Evolutionary conservation across 495 filamentous ascomycete genomes (phyloP).

Genomic region (Neurospora sp.): DNA sequence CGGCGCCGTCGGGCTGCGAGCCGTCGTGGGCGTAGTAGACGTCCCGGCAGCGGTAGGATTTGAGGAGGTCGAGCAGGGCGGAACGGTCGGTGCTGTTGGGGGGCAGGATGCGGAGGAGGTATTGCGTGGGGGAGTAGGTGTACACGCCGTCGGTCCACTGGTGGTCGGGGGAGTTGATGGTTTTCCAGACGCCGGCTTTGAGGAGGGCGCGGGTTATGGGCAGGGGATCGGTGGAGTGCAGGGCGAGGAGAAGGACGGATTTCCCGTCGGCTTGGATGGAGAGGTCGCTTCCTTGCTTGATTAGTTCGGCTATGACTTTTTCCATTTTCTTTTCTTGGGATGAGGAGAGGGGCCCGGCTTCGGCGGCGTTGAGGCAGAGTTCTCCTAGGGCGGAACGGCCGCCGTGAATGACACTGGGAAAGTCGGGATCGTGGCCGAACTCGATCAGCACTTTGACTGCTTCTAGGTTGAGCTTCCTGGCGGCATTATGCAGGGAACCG

Average conservation of each 20-base stretch:
- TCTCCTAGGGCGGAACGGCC: constrained; percentile 40
- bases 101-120: constrained; percentile 24
- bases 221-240: constrained; percentile 33
- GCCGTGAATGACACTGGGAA: constrained; percentile 36
- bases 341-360: constrained; percentile 24
- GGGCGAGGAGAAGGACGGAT: constrained; percentile 33
- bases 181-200: constrained; percentile 36
- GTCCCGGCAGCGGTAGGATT: constrained; percentile 32
- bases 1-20: constrained; percentile 32
- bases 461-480: constrained; percentile 33
- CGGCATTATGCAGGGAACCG: constrained; percentile 40
- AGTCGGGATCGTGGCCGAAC: constrained; percentile 37
- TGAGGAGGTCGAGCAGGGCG: constrained; percentile 30
- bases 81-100: constrained; percentile 20
- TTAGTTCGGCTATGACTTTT: constrained; percentile 33
- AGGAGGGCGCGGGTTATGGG: constrained; percentile 33
- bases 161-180: constrained; percentile 34
- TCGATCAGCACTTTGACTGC: constrained; percentile 35
- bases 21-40: constrained; percentile 39
- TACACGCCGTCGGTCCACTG: constrained; percentile 30
- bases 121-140: constrained; percentile 39
- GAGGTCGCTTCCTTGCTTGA: constrained; percentile 30
- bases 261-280: constrained; percentile 34
- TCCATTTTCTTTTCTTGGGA: constrained; percentile 36
- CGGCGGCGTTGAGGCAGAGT: constrained; percentile 35